phyloP scores from a whole-genome alignment of 1,284 basidiomycete genomes.

The Cerrena zonata region DNA sequence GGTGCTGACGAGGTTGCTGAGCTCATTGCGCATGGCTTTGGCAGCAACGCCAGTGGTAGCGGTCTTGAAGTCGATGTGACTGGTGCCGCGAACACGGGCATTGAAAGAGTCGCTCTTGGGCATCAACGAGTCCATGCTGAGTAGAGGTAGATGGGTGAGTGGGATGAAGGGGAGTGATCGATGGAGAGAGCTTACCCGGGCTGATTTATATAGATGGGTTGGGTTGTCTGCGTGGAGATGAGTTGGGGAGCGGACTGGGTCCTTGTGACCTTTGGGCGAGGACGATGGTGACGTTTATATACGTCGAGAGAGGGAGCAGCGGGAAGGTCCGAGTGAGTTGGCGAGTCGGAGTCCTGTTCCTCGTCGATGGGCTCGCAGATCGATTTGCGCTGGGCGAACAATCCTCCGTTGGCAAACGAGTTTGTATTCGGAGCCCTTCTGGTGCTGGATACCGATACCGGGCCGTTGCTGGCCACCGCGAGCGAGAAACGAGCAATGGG shows the following conservation, averaged over 20 bases:
- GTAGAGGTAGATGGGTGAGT: constrained; percentile 18
- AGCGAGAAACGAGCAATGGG: constrained; percentile 22
- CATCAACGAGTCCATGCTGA: constrained; percentile 46
- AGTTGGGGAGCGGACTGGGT: constrained; percentile 48
- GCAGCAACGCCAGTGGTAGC: constrained; percentile 96
- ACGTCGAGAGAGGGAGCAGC: constrained; percentile 19
- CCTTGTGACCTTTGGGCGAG: constrained; percentile 39
- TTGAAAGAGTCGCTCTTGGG: constrained; percentile 59
- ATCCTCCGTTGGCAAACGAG: neutral
- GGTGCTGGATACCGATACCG: neutral
- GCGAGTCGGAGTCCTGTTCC: constrained; percentile 22
- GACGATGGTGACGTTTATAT: constrained; percentile 55
- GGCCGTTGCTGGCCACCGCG: constrained; percentile 7
- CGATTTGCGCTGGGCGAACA: constrained; percentile 25
- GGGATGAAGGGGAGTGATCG: constrained; percentile 6
- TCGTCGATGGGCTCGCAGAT: constrained; percentile 50
- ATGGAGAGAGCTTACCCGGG: constrained; percentile 24
- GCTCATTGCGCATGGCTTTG: constrained; percentile 98
- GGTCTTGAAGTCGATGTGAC: constrained; percentile 88
- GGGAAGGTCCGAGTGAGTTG: constrained; percentile 22
- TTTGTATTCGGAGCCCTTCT: neutral
- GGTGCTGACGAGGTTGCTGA: constrained; percentile 85
- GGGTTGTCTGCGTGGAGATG: constrained; percentile 59
- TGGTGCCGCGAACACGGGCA: constrained; percentile 60
- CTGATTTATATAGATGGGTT: constrained; percentile 52